Evolutionary conservation across 345 rosid genomes (phyloP), one percentile per base, ranked within the genome.

Genomic region (Lenwebbia sp.): DNA sequence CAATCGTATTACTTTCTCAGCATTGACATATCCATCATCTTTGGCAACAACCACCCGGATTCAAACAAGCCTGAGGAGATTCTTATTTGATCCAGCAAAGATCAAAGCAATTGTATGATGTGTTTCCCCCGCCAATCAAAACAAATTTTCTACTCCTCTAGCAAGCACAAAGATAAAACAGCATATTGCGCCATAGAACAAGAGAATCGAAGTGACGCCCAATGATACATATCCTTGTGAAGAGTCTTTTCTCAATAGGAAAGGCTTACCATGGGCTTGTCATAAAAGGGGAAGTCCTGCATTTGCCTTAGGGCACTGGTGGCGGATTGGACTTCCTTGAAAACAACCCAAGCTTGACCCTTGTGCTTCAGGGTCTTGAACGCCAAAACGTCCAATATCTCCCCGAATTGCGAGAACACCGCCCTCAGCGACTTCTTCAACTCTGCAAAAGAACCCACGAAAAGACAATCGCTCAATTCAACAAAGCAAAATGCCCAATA

Each of bases 271-370:
- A 97, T 94, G 53, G 93, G 92, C 89, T 98, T 98, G 85, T 98
- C 97, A 83, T 98, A 98, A 89, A 98, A 98, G 58, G 97, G 99
- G 88, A 95, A 98, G 3, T 91, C 95, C 86, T 98, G 98, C 99
- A 98, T 98, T 87, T 94, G 92, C 87, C 94, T 88, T 33, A 98
- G 89, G 85, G 98, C 99, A 57, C 87, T 91, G 30, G 95, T 89
- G 40, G 99, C 99, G 40, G 99, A 94, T 13, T 89, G 89, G 8
- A 91, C 92, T 74, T 96, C 94, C 87, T 96, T 96, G 82, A 98
- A 98, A 53, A 98, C 91, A 30, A 98, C 94, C 99, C 99, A 98
- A 91, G 99, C 98, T 91, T 98, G 99, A 10, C 99, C 99, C 90
- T 98, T 95, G 89, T 96, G 99, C 89, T 98, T 98, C 92, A 98